phyloP scores from a whole-genome alignment of 495 filamentous ascomycete species.

The Xylaria intraflava region DNA sequence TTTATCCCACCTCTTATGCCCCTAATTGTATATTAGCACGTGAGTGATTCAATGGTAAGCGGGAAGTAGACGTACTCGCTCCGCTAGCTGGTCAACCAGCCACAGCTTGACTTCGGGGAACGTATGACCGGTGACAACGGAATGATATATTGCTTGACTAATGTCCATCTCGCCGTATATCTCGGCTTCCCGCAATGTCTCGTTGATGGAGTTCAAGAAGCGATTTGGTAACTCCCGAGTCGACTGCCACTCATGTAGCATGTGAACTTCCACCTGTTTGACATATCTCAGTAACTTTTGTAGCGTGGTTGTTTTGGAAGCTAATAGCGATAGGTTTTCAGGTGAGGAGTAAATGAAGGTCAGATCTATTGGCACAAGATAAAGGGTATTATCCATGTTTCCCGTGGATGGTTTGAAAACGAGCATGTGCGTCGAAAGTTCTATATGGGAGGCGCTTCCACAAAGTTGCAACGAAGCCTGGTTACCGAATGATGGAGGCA shows the following conservation, averaged over 20 bases:
- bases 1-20: slow-evolving; percentile 94
- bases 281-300: slow-evolving; percentile 83
- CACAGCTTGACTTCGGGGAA: slow-evolving; percentile 74
- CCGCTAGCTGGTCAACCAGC: slow-evolving; percentile 77
- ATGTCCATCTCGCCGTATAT: slow-evolving; percentile 43
- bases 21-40: slow-evolving; percentile 42
- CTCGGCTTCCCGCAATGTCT: slow-evolving; percentile 42
- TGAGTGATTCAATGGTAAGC: not conserved
- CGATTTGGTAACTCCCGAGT: slow-evolving; percentile 71
- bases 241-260: slow-evolving; percentile 72
- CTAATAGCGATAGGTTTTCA: slow-evolving; percentile 70
- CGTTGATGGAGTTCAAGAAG: slow-evolving; percentile 69
- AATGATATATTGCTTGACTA: slow-evolving; percentile 73
- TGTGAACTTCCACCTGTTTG: slow-evolving; percentile 64
- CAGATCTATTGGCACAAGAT: slow-evolving; percentile 72
- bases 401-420: slow-evolving; percentile 40
- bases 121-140: slow-evolving; percentile 78
- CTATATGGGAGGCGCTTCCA: slow-evolving; percentile 64
- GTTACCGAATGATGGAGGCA: slow-evolving; percentile 16
- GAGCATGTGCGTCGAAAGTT: slow-evolving; percentile 70
- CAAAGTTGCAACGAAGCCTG: slow-evolving; percentile 35
- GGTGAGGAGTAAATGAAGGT: slow-evolving; percentile 75
- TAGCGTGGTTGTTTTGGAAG: slow-evolving; percentile 78
- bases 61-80: slow-evolving; percentile 54
- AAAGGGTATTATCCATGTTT: slow-evolving; percentile 32